Percentiles rank a stretch among this genome's conserved stretches.
These are phyloP conservation scores for Podila epigama DNA, from an alignment of 192 early-diverging fungal genomes.

Conservation along the genomic window DNA sequence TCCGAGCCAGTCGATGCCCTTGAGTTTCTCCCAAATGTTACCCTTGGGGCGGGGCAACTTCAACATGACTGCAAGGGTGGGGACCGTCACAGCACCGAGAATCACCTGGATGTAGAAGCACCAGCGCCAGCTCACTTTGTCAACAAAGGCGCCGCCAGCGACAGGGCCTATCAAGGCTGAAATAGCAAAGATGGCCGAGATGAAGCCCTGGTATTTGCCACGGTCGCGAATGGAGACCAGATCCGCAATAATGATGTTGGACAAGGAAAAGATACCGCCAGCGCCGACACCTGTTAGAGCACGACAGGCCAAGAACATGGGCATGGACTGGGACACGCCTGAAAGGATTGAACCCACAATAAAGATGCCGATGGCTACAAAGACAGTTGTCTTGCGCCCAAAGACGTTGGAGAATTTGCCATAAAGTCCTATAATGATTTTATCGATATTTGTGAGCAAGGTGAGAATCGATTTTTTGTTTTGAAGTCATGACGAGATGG, in stretches of 20 bases:
- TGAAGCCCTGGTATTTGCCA: constrained; percentile 81
- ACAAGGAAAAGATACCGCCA: constrained; percentile 76
- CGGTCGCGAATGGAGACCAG: constrained; percentile 82
- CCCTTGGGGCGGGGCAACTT: constrained; percentile 66
- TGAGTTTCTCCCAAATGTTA: constrained; percentile 63
- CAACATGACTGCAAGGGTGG: constrained; percentile 63
- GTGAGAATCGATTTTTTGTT: not conserved
- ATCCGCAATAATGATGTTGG: constrained; percentile 85
- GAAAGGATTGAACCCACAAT: constrained; percentile 40
- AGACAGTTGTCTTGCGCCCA: constrained; percentile 46
- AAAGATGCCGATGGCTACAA: constrained; percentile 36
- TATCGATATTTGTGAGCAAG: not conserved
- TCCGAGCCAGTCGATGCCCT: constrained; percentile 74
- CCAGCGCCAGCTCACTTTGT: constrained; percentile 70
- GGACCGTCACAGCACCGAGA: constrained; percentile 73
- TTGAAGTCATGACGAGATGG: not conserved
- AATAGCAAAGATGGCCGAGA: constrained; percentile 78
- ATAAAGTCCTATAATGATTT: constrained; percentile 33
- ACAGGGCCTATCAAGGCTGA: constrained; percentile 82
- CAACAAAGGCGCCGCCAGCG: constrained; percentile 83
- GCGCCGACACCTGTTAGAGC: constrained; percentile 48
- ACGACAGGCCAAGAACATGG: constrained; percentile 45
- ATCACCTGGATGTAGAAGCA: constrained; percentile 67
- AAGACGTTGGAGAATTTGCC: constrained; percentile 53
- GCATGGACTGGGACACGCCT: constrained; percentile 29